These are phyloP conservation scores for Cladosporium cucumerinum DNA, from an alignment of 2,329 filamentous ascomycete genomes.

Conservation along the genomic window DNA sequence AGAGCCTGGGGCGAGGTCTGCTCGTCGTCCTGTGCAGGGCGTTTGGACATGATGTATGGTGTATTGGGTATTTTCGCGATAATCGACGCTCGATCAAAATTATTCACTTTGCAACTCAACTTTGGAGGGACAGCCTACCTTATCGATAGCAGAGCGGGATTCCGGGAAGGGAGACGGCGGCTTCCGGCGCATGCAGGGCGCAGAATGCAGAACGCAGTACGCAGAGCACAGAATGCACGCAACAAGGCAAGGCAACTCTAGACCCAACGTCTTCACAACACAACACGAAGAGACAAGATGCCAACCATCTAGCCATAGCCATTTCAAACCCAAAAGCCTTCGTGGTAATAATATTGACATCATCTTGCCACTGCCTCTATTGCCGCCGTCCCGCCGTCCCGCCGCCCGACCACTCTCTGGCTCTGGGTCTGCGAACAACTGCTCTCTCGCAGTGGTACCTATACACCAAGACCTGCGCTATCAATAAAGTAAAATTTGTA, in stretches of 20 bases:
- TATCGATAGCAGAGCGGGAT: not conserved
- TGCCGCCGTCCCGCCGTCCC: too few species aligned
- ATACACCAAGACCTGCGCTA: too few species aligned
- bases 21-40: conserved; percentile 53
- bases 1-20: conserved; percentile 50
- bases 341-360: not conserved
- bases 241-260: too few species aligned
- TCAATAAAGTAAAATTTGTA: not conserved
- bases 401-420: not conserved
- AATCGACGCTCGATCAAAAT: not conserved
- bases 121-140: not conserved
- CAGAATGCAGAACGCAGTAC: not conserved
- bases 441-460: not conserved
- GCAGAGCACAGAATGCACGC: too few species aligned
- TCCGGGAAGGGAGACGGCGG: not conserved
- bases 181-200: not conserved
- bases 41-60: conserved; percentile 54
- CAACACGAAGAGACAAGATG: too few species aligned
- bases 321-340: not conserved
- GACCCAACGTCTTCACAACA: too few species aligned
- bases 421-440: not conserved
- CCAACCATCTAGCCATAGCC: not conserved
- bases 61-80: not conserved
- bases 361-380: not conserved
- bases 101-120: conserved; percentile 1